These are phyloP conservation scores for Heliamphora pulchella DNA, from an alignment of 179 eudicot genomes.

Conservation along the genomic window DNA sequence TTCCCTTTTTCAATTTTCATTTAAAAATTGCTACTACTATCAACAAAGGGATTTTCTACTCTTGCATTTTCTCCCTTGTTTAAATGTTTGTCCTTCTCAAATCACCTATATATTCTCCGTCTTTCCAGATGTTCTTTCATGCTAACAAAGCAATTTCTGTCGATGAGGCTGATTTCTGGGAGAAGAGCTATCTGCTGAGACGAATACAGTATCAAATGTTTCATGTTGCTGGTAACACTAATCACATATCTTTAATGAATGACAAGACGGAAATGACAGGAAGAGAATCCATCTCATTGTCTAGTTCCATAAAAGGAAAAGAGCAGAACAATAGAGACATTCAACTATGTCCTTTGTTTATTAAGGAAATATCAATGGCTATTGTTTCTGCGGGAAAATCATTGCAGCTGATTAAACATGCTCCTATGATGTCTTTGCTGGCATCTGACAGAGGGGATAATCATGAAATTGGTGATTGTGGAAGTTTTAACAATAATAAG, in stretches of 20 bases:
- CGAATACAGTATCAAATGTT: slow-evolving; percentile 35
- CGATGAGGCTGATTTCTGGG: slow-evolving; percentile 91
- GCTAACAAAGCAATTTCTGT: slow-evolving; percentile 67
- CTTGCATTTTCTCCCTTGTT: background rate
- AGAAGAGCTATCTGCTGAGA: slow-evolving; percentile 73
- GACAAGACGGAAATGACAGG: slow-evolving; percentile 23
- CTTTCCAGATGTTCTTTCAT: slow-evolving; percentile 77
- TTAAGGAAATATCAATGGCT: slow-evolving; percentile 63
- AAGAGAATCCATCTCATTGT: slow-evolving; percentile 25
- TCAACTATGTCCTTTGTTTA: slow-evolving; percentile 69
- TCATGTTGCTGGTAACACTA: slow-evolving; percentile 25
- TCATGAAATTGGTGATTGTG: slow-evolving; percentile 18
- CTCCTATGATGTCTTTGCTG: slow-evolving; percentile 31
- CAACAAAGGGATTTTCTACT: background rate
- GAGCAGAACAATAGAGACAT: slow-evolving; percentile 29
- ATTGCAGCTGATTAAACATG: slow-evolving; percentile 70
- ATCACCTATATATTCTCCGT: slow-evolving; percentile 17
- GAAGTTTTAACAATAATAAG: slow-evolving; percentile 14
- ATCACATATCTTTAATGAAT: slow-evolving; percentile 12
- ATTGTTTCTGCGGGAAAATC: slow-evolving; percentile 96
- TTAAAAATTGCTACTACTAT: background rate
- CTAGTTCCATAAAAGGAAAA: slow-evolving; percentile 21
- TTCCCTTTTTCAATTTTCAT: background rate
- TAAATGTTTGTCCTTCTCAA: slow-evolving; percentile 11
- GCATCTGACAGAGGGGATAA: slow-evolving; percentile 22